Evolutionary conservation across 192 early-diverging fungal genomes (phyloP).

Genomic region (Mortierella claussenii): DNA sequence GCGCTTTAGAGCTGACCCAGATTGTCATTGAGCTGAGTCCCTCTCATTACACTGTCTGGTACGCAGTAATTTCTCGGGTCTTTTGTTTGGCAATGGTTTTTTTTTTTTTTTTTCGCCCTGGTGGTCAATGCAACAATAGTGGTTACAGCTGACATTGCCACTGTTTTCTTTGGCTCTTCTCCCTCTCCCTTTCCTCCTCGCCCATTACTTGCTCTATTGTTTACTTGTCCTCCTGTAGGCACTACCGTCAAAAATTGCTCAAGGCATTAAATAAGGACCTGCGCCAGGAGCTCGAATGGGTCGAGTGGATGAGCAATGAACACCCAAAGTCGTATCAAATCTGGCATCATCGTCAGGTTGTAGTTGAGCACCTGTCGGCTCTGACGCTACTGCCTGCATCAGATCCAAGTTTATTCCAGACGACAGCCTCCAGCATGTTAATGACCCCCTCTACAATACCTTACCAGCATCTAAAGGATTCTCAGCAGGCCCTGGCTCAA

Average conservation of each 20-base stretch:
- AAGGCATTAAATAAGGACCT: slow-evolving; percentile 74
- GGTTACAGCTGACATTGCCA: not conserved
- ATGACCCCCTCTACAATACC: slow-evolving; percentile 21
- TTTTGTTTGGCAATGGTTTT: too few relatives aligned
- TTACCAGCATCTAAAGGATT: slow-evolving; percentile 22
- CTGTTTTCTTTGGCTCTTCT: too few relatives aligned
- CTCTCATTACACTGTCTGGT: slow-evolving; percentile 97
- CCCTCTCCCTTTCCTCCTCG: not conserved
- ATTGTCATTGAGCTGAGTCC: slow-evolving; percentile 87
- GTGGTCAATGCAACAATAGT: not conserved
- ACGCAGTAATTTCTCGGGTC: too few relatives aligned
- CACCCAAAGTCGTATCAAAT: slow-evolving; percentile 96
- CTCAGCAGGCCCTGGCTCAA: slow-evolving; percentile 45
- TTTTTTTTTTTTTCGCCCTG: not conserved
- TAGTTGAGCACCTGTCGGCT: slow-evolving; percentile 61
- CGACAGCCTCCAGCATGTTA: not conserved
- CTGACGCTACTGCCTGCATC: slow-evolving; percentile 6
- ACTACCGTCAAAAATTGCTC: slow-evolving; percentile 87
- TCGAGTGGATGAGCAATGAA: slow-evolving; percentile 73
- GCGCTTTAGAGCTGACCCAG: slow-evolving; percentile 85
- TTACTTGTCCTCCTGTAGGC: slow-evolving; percentile 57
- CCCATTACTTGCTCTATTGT: not conserved
- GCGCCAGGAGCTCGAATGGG: slow-evolving; percentile 79
- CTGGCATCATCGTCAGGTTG: slow-evolving; percentile 89
- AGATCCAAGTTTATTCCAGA: not conserved